Evolutionary conservation across 257 asterid species (phyloP).

Genomic region (Solanum paucissectum): DNA sequence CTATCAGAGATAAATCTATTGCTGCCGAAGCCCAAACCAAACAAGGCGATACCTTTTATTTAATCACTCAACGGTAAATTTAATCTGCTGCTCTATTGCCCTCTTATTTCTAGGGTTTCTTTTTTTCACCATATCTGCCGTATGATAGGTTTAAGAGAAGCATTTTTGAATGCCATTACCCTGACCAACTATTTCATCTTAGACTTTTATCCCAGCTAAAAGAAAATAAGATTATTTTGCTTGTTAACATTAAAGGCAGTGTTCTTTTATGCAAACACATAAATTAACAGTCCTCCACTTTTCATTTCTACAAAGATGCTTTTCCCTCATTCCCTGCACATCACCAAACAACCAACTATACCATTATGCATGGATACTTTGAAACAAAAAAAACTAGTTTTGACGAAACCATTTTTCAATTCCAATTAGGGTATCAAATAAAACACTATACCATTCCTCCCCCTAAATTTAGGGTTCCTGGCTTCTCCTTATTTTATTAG

Average conservation of each 20-base stretch:
- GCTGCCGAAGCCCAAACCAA: slow-evolving; percentile 78
- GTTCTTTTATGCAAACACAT: not conserved
- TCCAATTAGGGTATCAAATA: not conserved
- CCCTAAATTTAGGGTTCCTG: not conserved
- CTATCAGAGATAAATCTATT: slow-evolving; percentile 61
- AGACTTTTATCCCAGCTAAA: not conserved
- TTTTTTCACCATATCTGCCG: not conserved
- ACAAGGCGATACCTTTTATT: slow-evolving; percentile 76
- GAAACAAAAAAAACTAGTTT: not conserved
- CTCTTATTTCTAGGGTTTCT: not conserved
- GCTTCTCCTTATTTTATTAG: not conserved
- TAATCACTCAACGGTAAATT: slow-evolving; percentile 72
- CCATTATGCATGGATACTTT: not conserved
- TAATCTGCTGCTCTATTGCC: not conserved
- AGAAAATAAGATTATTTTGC: not conserved
- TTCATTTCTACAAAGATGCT: not conserved
- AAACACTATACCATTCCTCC: not conserved
- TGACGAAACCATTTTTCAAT: not conserved
- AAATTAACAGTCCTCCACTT: not conserved
- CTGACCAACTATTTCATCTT: not conserved
- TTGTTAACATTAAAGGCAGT: not conserved
- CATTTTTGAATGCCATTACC: not conserved
- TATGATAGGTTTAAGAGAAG: not conserved
- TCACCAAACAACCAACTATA: not conserved
- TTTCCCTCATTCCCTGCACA: not conserved